These are phyloP conservation scores for Trichoderma sp. DNA, from an alignment of 2,329 filamentous ascomycete genomes.

Conservation along the genomic window DNA sequence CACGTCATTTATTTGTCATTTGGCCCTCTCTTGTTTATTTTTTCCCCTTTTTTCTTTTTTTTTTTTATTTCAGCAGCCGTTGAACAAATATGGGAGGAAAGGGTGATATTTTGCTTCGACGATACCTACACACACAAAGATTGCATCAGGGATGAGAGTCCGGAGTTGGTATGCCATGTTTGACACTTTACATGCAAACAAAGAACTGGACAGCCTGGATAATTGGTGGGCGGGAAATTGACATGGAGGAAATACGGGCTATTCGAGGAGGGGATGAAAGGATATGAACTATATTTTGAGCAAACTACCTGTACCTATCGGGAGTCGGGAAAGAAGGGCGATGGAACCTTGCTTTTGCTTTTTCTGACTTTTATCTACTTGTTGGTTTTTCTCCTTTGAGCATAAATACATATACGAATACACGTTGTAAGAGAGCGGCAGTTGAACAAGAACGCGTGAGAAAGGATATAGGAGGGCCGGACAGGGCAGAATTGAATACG, in stretches of 20 bases:
- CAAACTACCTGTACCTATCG: background rate
- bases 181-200: background rate
- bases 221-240: background rate
- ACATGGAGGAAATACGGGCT: background rate
- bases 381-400: background rate
- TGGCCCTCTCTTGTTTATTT: background rate
- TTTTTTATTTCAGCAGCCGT: background rate
- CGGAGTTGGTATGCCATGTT: constrained; percentile 9
- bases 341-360: background rate
- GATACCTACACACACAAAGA: constrained; percentile 13
- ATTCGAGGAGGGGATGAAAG: background rate
- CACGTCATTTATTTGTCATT: background rate
- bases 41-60: background rate
- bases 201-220: background rate
- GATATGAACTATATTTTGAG: background rate
- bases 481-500: background rate
- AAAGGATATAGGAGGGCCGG: background rate
- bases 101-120: constrained; percentile 5
- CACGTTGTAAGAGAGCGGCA: background rate
- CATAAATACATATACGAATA: background rate
- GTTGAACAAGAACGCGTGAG: background rate
- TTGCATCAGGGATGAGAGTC: constrained; percentile 17
- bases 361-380: background rate
- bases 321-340: background rate
- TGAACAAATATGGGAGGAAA: background rate